Percentiles rank a stretch among this genome's conserved stretches.
Conservation (phyloP, 108 stramenopile genomes). For the Fragilaria crotonensis region DNA sequence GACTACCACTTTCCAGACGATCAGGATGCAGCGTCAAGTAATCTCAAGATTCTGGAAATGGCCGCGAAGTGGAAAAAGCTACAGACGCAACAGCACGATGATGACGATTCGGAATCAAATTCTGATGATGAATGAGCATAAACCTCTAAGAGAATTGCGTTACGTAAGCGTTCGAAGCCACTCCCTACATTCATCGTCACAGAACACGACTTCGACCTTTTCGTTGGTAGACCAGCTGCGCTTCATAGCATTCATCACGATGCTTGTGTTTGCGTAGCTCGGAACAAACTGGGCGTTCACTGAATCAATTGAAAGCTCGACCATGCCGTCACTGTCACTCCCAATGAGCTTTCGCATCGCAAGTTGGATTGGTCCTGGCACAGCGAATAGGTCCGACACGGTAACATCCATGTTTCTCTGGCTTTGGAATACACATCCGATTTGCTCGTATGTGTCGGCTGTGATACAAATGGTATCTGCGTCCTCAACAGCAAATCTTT, state of each 20-base stretch:
- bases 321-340: conserved; percentile 19
- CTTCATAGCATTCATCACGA: conserved; percentile 63
- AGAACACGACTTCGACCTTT: conserved; percentile 58
- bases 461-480: conserved; percentile 62
- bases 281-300: conserved; percentile 76
- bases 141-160: neutral
- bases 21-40: conserved; percentile 59
- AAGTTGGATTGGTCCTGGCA: conserved; percentile 55
- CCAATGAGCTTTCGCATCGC: conserved; percentile 25
- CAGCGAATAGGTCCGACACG: conserved; percentile 57
- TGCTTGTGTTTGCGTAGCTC: conserved; percentile 57
- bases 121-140: conserved; percentile 10
- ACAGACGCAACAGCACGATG: conserved; percentile 41
- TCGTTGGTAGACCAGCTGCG: conserved; percentile 63
- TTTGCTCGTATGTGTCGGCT: conserved; percentile 36
- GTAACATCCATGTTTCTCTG: conserved; percentile 40
- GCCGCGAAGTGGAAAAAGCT: conserved; percentile 94
- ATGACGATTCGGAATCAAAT: conserved; percentile 17
- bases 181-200: conserved; percentile 46
- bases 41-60: conserved; percentile 94
- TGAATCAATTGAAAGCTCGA: conserved; percentile 52
- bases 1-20: conserved; percentile 99
- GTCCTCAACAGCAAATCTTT: conserved; percentile 35
- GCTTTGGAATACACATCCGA: conserved; percentile 57
- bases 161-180: conserved; percentile 25